Conservation (phyloP, 2,329 filamentous ascomycete genomes). For the Penicillium glabrum region DNA sequence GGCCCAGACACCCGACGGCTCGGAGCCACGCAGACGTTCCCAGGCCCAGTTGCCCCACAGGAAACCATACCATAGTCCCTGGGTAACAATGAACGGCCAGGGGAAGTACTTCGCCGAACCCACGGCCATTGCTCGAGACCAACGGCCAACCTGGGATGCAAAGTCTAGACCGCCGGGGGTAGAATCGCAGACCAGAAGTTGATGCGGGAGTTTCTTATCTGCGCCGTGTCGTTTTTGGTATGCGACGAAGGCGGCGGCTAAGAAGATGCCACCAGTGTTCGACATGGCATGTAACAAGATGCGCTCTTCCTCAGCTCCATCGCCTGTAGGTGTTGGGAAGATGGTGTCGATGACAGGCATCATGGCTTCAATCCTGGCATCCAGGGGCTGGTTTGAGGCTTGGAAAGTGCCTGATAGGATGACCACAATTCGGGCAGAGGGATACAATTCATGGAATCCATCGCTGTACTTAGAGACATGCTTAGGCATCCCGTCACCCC, state of each 20-base stretch:
- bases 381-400: conserved; percentile 47
- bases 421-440: conserved; percentile 52
- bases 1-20: conserved; percentile 22
- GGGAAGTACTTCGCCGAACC: conserved; percentile 43
- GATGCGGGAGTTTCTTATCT: conserved; percentile 46
- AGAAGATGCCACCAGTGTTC: conserved; percentile 59
- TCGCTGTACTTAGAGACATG: conserved; percentile 58
- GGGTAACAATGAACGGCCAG: conserved; percentile 52
- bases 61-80: conserved; percentile 48
- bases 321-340: conserved; percentile 22
- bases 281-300: conserved; percentile 58
- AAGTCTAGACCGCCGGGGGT: conserved; percentile 52
- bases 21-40: conserved; percentile 11
- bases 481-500: conserved; percentile 58
- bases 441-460: conserved; percentile 54
- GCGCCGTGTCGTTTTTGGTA: conserved; percentile 39
- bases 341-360: conserved; percentile 38
- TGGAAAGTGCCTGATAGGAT: conserved; percentile 53
- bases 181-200: conserved; percentile 54
- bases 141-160: conserved; percentile 41
- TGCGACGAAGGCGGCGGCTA: conserved; percentile 51
- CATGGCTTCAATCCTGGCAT: conserved; percentile 49
- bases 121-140: conserved; percentile 56
- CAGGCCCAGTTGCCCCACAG: conserved; percentile 38
- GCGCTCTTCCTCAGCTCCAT: conserved; percentile 21